Conservation (phyloP, 306 rosid genomes). For the Leucaena leucocephala region DNA sequence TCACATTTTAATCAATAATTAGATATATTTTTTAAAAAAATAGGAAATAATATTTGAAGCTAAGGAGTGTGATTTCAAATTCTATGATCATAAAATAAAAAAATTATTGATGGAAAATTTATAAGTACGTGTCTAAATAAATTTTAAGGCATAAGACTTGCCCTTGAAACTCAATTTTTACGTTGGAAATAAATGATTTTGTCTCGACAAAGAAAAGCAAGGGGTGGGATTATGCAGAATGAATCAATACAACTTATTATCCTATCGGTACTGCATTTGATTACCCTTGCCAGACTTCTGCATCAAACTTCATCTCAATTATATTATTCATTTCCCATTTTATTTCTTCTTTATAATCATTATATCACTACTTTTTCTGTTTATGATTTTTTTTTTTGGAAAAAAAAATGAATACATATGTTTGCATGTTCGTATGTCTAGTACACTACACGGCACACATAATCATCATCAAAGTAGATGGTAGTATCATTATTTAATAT, state of each 20-base stretch:
- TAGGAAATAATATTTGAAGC: no score
- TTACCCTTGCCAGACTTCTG: slow-evolving; percentile 25
- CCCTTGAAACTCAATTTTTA: no score
- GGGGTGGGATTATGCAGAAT: slow-evolving; percentile 7
- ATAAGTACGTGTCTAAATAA: no score
- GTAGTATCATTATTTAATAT: background rate
- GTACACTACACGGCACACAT: no score
- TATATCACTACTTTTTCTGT: background rate
- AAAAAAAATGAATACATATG: no score
- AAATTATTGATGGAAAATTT: no score
- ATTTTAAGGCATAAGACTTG: no score
- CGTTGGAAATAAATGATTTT: slow-evolving; percentile 1
- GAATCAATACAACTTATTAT: slow-evolving; percentile 31
- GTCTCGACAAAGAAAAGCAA: slow-evolving; percentile 45
- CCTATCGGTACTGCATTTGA: slow-evolving; percentile 16
- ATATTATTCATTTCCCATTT: background rate
- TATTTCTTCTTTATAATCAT: slow-evolving; percentile 15
- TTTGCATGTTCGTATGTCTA: background rate
- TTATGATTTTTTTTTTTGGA: background rate
- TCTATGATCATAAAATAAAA: no score
- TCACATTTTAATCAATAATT: no score
- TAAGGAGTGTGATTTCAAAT: no score
- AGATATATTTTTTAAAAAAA: no score
- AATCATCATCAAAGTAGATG: background rate
- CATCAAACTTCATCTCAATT: slow-evolving; percentile 30